Conservation (phyloP, 1,284 basidiomycete genomes). For the Fomes fomentarius region DNA sequence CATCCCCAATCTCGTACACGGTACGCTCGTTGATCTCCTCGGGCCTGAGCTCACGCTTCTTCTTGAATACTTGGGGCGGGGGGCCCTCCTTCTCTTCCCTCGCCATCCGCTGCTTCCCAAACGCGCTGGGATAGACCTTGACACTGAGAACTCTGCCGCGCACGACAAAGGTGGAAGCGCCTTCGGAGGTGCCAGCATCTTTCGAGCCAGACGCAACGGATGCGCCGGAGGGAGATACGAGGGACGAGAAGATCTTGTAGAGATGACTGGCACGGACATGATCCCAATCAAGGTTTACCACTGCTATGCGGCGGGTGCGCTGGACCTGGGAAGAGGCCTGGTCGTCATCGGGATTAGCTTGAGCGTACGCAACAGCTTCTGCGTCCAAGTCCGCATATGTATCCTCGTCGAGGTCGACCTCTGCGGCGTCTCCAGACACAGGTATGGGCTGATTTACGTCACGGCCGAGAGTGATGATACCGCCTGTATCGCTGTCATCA, state of each 20-base stretch:
- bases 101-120: constrained; percentile 89
- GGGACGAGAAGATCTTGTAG: constrained; percentile 92
- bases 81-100: constrained; percentile 92
- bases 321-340: constrained; percentile 38
- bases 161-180: constrained; percentile 33
- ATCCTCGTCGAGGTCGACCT: constrained; percentile 82
- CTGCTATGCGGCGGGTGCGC: constrained; percentile 82
- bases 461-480: constrained; percentile 53
- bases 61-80: constrained; percentile 84
- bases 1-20: constrained; percentile 69
- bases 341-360: constrained; percentile 42
- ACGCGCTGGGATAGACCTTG: constrained; percentile 90
- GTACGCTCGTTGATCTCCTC: constrained; percentile 68
- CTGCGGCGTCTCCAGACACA: constrained; percentile 48
- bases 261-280: constrained; percentile 90
- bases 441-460: constrained; percentile 44
- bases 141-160: constrained; percentile 76
- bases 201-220: constrained; percentile 36
- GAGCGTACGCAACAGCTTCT: constrained; percentile 67
- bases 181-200: constrained; percentile 24
- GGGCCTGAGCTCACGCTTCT: constrained; percentile 37
- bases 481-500: constrained; percentile 53
- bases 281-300: constrained; percentile 99
- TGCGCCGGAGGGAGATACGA: constrained; percentile 67
- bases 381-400: constrained; percentile 73